A percentile compares a stretch with the other conserved stretches of the same genome.
These are phyloP conservation scores for Candida yuanshanica DNA, from an alignment of 805 yeast species.

Conservation along the genomic window DNA sequence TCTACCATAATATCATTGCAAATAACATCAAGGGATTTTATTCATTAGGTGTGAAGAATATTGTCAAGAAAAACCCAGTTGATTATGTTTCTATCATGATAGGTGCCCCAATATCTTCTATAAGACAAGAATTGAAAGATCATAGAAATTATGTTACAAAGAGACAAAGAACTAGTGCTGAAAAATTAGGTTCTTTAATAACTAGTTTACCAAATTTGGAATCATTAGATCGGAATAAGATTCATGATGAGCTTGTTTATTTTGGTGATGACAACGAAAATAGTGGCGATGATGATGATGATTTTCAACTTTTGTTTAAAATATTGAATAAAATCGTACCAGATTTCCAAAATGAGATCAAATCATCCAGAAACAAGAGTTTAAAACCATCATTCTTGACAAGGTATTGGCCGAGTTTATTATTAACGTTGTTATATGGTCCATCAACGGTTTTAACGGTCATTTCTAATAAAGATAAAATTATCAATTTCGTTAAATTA, in stretches of 20 bases:
- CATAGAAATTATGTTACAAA: slow-evolving; percentile 18
- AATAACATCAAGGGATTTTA: slow-evolving; percentile 16
- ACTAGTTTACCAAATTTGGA: slow-evolving; percentile 26
- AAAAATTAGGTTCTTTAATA: slow-evolving; percentile 31
- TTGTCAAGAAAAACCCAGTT: slow-evolving; percentile 16
- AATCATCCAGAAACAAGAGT: not conserved
- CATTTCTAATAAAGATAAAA: slow-evolving; percentile 46
- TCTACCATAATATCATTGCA: slow-evolving; percentile 14
- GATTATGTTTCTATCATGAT: slow-evolving; percentile 26
- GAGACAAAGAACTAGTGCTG: slow-evolving; percentile 27
- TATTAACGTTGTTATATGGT: slow-evolving; percentile 40
- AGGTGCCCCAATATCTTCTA: slow-evolving; percentile 32
- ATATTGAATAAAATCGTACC: not conserved
- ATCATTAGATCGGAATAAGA: slow-evolving; percentile 1
- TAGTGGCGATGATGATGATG: not conserved
- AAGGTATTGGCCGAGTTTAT: slow-evolving; percentile 64
- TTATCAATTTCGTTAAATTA: slow-evolving; percentile 49
- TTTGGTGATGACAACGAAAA: not conserved
- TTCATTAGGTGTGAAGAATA: slow-evolving; percentile 23
- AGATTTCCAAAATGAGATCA: not conserved
- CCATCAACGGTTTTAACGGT: slow-evolving; percentile 42
- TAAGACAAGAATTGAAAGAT: slow-evolving; percentile 24
- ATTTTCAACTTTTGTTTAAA: not conserved
- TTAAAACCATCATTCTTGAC: slow-evolving; percentile 35
- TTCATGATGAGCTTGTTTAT: not conserved